Percentiles rank a stretch among this genome's conserved stretches.
Conservation (phyloP, 805 yeast species). For the Myxozyma monticola region DNA sequence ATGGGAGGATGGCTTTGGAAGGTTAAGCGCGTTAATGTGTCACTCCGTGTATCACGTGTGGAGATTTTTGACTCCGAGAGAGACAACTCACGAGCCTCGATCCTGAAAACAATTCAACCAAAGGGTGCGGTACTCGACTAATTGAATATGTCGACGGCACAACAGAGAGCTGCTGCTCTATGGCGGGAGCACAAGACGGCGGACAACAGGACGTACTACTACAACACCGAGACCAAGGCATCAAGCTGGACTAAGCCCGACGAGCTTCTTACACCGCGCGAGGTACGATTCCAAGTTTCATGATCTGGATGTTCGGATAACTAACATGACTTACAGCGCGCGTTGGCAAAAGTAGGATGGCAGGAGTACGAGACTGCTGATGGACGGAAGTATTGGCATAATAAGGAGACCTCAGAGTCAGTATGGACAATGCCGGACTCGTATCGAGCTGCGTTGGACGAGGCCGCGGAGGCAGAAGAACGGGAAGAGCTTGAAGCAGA, state of each 20-base stretch:
- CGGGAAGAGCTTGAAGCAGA: constrained; percentile 16
- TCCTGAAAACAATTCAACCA: no score
- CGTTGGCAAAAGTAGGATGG: constrained; percentile 58
- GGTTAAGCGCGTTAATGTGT: no score
- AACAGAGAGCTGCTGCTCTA: background rate
- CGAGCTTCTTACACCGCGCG: constrained; percentile 46
- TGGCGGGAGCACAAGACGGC: constrained; percentile 71
- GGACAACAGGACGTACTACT: constrained; percentile 71
- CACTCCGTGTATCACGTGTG: no score
- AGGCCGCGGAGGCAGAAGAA: constrained; percentile 24
- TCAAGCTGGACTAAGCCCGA: constrained; percentile 83
- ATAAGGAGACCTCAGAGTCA: constrained; percentile 61
- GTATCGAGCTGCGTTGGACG: constrained; percentile 37
- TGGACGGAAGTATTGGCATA: constrained; percentile 70
- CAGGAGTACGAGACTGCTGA: constrained; percentile 50
- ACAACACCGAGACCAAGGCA: constrained; percentile 60
- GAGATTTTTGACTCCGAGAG: no score
- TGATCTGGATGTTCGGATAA: background rate
- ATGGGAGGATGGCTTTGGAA: no score
- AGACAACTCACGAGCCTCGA: no score
- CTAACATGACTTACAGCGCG: constrained; percentile 37
- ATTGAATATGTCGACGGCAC: background rate
- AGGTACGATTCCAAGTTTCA: constrained; percentile 27
- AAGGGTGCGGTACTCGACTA: no score
- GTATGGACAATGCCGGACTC: constrained; percentile 79